Percentiles rank a stretch among this genome's conserved stretches.
Conservation (phyloP, 371 early-diverging fungal genomes). For the Fennellomyces sp. region DNA sequence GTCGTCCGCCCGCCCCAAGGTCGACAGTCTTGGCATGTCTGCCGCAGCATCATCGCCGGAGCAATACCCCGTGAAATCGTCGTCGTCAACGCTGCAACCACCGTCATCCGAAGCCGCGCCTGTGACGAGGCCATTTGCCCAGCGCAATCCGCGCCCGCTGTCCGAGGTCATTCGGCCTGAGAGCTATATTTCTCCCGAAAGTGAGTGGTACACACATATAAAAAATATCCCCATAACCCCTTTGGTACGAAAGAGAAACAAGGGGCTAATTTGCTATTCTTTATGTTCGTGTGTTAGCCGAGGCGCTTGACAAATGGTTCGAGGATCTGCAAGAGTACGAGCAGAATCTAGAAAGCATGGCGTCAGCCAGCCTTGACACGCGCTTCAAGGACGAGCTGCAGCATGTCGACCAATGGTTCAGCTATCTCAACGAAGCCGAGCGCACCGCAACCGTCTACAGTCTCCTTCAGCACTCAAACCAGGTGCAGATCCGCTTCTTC, state of each 20-base stretch:
- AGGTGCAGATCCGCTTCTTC: slow-evolving; percentile 91
- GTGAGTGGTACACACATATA: slow-evolving; percentile 19
- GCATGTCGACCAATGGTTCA: slow-evolving; percentile 95
- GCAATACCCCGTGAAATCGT: slow-evolving; percentile 7
- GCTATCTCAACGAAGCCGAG: slow-evolving; percentile 87
- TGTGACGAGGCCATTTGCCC: slow-evolving; percentile 8
- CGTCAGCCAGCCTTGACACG: slow-evolving; percentile 82
- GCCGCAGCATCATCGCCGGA: neutral
- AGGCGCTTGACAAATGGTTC: slow-evolving; percentile 89
- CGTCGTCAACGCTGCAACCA: slow-evolving; percentile 11
- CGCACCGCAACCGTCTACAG: slow-evolving; percentile 90
- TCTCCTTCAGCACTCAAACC: slow-evolving; percentile 86
- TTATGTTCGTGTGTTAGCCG: slow-evolving; percentile 38
- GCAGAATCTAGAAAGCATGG: slow-evolving; percentile 91
- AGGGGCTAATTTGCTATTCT: neutral
- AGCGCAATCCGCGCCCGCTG: slow-evolving; percentile 33
- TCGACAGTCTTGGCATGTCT: slow-evolving; percentile 9
- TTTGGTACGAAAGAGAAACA: neutral
- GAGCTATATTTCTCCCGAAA: slow-evolving; percentile 39
- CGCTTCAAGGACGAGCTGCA: slow-evolving; percentile 69
- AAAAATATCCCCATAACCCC: neutral
- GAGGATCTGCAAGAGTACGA: slow-evolving; percentile 91
- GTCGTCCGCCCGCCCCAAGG: slow-evolving; percentile 3
- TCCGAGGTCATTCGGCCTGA: slow-evolving; percentile 44
- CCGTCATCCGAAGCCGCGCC: slow-evolving; percentile 14